phyloP scores from a whole-genome alignment of 345 rosid species.

The Carallia brachiata region DNA sequence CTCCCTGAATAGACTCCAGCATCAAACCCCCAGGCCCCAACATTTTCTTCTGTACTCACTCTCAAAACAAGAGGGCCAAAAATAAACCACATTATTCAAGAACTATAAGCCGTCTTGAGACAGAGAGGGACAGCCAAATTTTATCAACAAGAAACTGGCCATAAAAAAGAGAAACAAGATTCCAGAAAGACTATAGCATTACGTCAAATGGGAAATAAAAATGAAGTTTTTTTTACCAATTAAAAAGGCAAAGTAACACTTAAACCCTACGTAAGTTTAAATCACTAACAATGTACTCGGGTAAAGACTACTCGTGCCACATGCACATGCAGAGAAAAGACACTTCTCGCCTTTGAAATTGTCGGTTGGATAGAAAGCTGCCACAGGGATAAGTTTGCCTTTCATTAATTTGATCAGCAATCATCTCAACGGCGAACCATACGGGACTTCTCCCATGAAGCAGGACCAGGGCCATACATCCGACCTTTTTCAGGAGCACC shows the following conservation, averaged over 20 bases:
- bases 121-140: too few species aligned
- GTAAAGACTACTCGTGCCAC: conserved; percentile 34
- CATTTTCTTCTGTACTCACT: too few species aligned
- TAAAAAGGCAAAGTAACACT: conserved; percentile 23
- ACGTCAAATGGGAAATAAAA: background rate
- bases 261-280: conserved; percentile 25
- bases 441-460: conserved; percentile 74
- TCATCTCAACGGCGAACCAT: conserved; percentile 54
- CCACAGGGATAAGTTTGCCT: conserved; percentile 21
- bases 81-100: background rate
- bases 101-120: background rate
- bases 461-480: conserved; percentile 61
- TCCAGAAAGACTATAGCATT: too few species aligned
- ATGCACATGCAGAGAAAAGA: conserved; percentile 32
- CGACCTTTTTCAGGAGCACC: conserved; percentile 63
- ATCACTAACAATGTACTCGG: conserved; percentile 38
- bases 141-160: too few species aligned
- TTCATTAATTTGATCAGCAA: conserved; percentile 22
- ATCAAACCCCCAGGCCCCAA: background rate
- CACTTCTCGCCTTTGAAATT: conserved; percentile 32
- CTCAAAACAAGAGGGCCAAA: background rate
- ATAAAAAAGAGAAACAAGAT: too few species aligned
- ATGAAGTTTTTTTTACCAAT: conserved; percentile 8
- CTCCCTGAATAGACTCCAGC: background rate
- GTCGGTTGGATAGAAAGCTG: conserved; percentile 13